Evolutionary conservation across 768 basidiomycete species (phyloP).

Genomic region (Collybiopsis confluens): DNA sequence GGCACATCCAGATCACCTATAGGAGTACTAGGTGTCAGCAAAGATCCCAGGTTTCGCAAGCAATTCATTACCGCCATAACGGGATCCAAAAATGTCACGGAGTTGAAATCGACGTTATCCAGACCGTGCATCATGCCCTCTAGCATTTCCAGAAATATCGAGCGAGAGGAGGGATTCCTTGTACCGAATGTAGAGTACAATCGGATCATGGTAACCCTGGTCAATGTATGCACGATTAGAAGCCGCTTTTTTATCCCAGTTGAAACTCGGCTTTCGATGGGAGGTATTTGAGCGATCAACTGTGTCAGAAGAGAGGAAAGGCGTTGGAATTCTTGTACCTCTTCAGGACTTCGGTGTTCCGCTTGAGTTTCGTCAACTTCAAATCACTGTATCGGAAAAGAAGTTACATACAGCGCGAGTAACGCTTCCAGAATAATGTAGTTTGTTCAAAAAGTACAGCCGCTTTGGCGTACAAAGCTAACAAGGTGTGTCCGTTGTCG

Average conservation of each 20-base stretch:
- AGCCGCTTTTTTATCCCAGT: neutral
- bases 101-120: neutral
- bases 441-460: slow-evolving; percentile 4
- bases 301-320: neutral
- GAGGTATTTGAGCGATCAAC: neutral
- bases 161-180: neutral
- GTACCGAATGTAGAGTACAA: neutral
- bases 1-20: neutral
- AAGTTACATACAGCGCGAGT: neutral
- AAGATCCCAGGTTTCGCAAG: neutral
- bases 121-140: neutral
- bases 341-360: neutral
- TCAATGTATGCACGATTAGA: neutral
- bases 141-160: neutral
- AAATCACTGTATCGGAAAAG: neutral
- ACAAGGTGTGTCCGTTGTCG: neutral
- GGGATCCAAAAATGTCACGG: slow-evolving; percentile 1
- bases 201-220: neutral
- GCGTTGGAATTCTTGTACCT: neutral
- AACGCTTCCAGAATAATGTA: neutral
- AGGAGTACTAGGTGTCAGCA: neutral
- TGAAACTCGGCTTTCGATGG: neutral
- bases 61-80: neutral
- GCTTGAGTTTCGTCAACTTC: neutral
- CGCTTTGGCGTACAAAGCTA: slow-evolving; percentile 4